Evolutionary conservation across 768 basidiomycete species (phyloP), one percentile per base, ranked within the genome.

Genomic region (Asterophora lycoperdoides): DNA sequence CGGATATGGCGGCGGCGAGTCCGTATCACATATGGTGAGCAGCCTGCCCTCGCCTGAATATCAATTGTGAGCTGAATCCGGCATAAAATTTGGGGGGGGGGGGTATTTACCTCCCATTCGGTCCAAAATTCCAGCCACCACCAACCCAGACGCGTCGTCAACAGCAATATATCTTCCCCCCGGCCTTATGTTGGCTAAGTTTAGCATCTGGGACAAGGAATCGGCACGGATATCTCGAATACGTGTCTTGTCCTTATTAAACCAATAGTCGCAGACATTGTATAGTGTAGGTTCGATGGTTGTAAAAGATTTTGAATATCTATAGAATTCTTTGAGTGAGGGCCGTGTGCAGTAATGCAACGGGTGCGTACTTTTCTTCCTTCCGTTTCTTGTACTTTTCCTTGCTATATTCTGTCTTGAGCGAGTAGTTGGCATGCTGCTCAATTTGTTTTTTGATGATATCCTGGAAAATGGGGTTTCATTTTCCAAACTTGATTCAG

Each of bases 351-450:
- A 23, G 35, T 9, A 30, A 39, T 35, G 15, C 39, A 34, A 20
- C 13, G 13, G 33, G 28, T 4, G 14, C 3, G 13, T 64, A 95
- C 94, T 98, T 99, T 48, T 90, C 93, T 69, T 94, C 91, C 66
- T 99, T 99, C 33, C 92, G 78, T 65, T 94, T 95, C 65, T 81
- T 87, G 68, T 97, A 99, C 64, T 99, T 99, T 61, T 98, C 94
- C 68, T 99, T 98, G 68, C 90, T 93, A 67, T 94, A 98, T 66
- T 95, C 96, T 1, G 94, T 98, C 68, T 98, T 98, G 41, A 98
- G 72, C 9, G 84, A 83, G 64, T 89, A 99, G 58, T 90, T 89
- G 26, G 89, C 85, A 60, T 98, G 95, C 59, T 85, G 81, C 58
- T 91, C 92, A 40, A 97, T 95, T 66, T 98, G 95, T 64, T 77